Evolutionary conservation across 140 eudicot genomes (phyloP), one percentile per base, ranked within the genome.

Genomic region (Anethum foeniculum): DNA sequence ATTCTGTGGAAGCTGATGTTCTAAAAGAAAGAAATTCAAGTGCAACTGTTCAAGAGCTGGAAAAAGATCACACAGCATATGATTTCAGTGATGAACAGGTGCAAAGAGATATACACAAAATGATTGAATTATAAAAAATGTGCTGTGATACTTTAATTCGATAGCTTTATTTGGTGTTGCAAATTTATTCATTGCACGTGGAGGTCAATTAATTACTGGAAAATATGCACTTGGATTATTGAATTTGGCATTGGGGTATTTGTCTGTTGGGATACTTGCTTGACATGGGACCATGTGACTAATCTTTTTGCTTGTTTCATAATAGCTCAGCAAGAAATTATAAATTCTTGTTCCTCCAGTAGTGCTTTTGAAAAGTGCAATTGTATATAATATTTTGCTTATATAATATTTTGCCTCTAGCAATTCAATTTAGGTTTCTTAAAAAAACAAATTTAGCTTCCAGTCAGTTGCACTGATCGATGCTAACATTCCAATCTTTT

Each of bases 71-170:
- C 62, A 14, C 80, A 80, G 81, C 72, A 73, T 84, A 91, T 82
- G 98, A 96, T 78, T 86, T 88, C 68, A 86, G 85, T 54, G 98
- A 91, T 82, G 99, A 96, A 76, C 94, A 89, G 76, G 99, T 92
- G 82, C 79, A 87, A 46, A 34, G 39, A 21, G 10, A 47, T 79
- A 12, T 21, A 74, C 36, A n/a, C 43, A 2, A 27, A 27, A 15
- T 15, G 32, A 46, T 34, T 39, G 28, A 43, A 14, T 44, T 6
- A 23, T 27, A 4, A 3, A 19, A 13, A 75, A 15, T n/a, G 12
- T 7, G 11, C 12, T 15, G 64, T 28, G 12, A 27, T 46, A 14
- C 15, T 44, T 75, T 44, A 13, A 46, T 47, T 15, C 6, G 3
- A 25, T n/a, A 19, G 77, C 56, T 43, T 43, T 74, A 74, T 75